These are phyloP conservation scores for Trichoderma atroviride DNA, from an alignment of 2,329 filamentous ascomycete species.

Conservation along the genomic window DNA sequence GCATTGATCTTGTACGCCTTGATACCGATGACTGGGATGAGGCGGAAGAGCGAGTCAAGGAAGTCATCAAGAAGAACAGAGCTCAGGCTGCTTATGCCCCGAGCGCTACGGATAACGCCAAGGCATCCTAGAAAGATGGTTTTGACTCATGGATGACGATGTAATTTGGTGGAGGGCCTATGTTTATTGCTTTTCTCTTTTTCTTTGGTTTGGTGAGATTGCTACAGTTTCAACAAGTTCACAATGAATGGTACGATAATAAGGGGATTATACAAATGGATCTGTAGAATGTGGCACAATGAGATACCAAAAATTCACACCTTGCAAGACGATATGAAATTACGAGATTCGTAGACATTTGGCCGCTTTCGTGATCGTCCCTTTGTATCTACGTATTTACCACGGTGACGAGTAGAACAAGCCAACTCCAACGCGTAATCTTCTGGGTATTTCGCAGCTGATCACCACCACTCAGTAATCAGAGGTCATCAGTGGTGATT, in stretches of 20 bases:
- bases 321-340: neutral
- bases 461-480: neutral
- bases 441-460: too few relatives aligned
- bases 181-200: neutral
- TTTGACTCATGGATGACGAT: slow-evolving; percentile 16
- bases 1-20: slow-evolving; percentile 78
- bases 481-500: neutral
- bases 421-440: neutral
- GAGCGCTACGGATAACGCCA: slow-evolving; percentile 45
- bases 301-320: slow-evolving; percentile 27
- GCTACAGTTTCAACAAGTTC: slow-evolving; percentile 10
- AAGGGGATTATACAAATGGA: slow-evolving; percentile 16
- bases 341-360: neutral
- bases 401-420: neutral
- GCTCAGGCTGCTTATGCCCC: slow-evolving; percentile 59
- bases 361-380: neutral
- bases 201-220: slow-evolving; percentile 18
- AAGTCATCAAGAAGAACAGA: slow-evolving; percentile 73
- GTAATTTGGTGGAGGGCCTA: slow-evolving; percentile 24
- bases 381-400: neutral
- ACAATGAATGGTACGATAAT: slow-evolving; percentile 22
- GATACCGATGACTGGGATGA: slow-evolving; percentile 88
- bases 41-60: slow-evolving; percentile 81
- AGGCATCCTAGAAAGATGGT: slow-evolving; percentile 38
- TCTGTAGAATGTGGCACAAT: slow-evolving; percentile 22